phyloP scores from a whole-genome alignment of 2,329 filamentous ascomycete species.

The Cladosporium colombiae region DNA sequence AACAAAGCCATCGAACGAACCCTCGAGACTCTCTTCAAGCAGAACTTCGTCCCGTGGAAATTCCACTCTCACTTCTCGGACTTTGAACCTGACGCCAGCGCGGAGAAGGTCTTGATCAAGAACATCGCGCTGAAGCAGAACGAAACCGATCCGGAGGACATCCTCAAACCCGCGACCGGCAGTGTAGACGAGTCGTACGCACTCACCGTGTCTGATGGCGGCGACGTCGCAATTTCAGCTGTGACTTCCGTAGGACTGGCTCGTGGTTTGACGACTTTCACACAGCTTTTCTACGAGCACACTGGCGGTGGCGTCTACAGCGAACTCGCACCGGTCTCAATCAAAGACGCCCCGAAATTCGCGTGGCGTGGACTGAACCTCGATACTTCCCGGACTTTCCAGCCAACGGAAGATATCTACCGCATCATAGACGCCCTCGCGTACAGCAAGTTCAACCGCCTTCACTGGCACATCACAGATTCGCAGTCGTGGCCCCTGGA shows the following conservation, averaged over 20 bases:
- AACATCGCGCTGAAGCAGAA: slow-evolving; percentile 65
- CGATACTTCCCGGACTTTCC: slow-evolving; percentile 74
- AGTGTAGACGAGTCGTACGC: slow-evolving; percentile 76
- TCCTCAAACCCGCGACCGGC: slow-evolving; percentile 62
- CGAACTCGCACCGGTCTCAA: slow-evolving; percentile 66
- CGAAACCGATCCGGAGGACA: slow-evolving; percentile 51
- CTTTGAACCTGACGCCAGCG: slow-evolving; percentile 61
- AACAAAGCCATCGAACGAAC: slow-evolving; percentile 55
- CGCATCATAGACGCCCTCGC: slow-evolving; percentile 74
- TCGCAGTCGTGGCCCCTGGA: too few relatives aligned
- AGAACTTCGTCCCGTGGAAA: slow-evolving; percentile 77
- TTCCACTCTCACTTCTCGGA: slow-evolving; percentile 64
- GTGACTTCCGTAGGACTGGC: slow-evolving; percentile 68
- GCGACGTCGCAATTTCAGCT: slow-evolving; percentile 65
- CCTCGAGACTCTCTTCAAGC: slow-evolving; percentile 63
- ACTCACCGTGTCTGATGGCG: slow-evolving; percentile 59
- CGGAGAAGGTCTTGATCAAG: slow-evolving; percentile 52
- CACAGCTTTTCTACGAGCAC: slow-evolving; percentile 77
- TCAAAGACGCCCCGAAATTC: slow-evolving; percentile 72
- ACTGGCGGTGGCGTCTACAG: slow-evolving; percentile 65
- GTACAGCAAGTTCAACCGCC: slow-evolving; percentile 79
- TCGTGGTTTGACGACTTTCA: slow-evolving; percentile 71
- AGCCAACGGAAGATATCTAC: slow-evolving; percentile 66
- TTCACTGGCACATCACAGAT: slow-evolving; percentile 81
- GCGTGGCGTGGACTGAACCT: slow-evolving; percentile 76